phyloP scores from a whole-genome alignment of 148 eudicot species.

The Rhododendron henanense region DNA sequence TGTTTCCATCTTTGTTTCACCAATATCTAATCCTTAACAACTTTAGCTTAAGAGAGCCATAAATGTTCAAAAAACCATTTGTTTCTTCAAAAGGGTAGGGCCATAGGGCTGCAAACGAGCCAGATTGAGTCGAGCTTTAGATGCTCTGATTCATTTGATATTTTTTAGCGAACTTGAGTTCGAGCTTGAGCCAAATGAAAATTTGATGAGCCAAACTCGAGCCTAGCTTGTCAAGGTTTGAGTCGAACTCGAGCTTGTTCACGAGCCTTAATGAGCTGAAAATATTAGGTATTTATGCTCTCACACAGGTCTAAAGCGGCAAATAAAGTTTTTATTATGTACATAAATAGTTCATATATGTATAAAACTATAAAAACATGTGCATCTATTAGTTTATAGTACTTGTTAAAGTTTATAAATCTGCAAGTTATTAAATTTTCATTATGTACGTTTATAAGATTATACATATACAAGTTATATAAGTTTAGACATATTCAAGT shows the following conservation, averaged over 20 bases:
- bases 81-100: constrained; percentile 5
- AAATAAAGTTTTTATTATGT: too few relatives aligned
- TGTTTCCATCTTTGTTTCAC: background rate
- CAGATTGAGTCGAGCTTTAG: background rate
- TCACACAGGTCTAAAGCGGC: background rate
- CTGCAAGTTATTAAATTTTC: too few relatives aligned
- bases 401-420: background rate
- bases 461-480: too few relatives aligned
- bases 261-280: background rate
- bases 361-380: too few relatives aligned
- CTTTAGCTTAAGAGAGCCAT: background rate
- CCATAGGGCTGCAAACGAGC: background rate
- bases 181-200: background rate
- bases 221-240: background rate
- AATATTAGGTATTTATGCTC: background rate
- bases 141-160: background rate
- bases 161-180: background rate
- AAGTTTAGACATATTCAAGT: too few relatives aligned
- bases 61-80: background rate
- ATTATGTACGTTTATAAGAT: too few relatives aligned
- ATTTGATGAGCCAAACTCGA: background rate
- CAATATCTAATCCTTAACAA: background rate
- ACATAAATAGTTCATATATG: background rate
- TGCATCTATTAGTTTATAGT: background rate
- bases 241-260: background rate